phyloP scores from a whole-genome alignment of 257 asterid species.

The Rhazya stricta region DNA sequence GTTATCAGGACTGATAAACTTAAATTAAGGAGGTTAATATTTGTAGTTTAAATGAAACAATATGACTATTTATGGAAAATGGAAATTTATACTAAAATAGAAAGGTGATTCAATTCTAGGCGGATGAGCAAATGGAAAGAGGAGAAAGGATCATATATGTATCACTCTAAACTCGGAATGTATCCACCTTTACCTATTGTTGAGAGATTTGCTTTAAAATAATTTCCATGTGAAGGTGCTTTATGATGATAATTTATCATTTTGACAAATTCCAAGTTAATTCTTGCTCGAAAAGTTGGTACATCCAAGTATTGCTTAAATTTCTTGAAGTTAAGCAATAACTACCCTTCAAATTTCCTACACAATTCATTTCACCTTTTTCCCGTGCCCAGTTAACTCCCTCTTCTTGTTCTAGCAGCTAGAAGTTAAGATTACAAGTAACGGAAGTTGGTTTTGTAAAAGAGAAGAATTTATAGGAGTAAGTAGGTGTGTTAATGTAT shows the following conservation, averaged over 20 bases:
- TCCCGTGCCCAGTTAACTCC: background rate
- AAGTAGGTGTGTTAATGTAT: background rate
- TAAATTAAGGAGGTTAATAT: too few species aligned
- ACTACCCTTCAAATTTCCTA: background rate
- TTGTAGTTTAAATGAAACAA: too few species aligned
- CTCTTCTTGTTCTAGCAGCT: background rate
- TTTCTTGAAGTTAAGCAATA: background rate
- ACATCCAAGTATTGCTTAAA: background rate
- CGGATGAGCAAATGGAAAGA: background rate
- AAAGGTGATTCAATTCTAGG: too few species aligned
- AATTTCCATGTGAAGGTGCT: background rate
- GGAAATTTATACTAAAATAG: too few species aligned
- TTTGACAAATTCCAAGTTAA: background rate
- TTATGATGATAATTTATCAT: background rate
- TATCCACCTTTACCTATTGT: background rate
- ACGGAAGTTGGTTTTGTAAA: background rate
- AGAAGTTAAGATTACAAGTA: background rate
- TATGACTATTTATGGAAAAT: too few species aligned
- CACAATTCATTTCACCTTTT: background rate
- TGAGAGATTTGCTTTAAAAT: background rate
- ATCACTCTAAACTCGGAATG: background rate
- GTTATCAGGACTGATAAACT: too few species aligned
- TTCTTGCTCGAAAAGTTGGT: background rate
- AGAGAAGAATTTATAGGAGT: background rate
- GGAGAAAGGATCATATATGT: background rate